Evolutionary conservation across 2,329 filamentous ascomycete species (phyloP).

Genomic region (Pseudogymnoascus sp.): DNA sequence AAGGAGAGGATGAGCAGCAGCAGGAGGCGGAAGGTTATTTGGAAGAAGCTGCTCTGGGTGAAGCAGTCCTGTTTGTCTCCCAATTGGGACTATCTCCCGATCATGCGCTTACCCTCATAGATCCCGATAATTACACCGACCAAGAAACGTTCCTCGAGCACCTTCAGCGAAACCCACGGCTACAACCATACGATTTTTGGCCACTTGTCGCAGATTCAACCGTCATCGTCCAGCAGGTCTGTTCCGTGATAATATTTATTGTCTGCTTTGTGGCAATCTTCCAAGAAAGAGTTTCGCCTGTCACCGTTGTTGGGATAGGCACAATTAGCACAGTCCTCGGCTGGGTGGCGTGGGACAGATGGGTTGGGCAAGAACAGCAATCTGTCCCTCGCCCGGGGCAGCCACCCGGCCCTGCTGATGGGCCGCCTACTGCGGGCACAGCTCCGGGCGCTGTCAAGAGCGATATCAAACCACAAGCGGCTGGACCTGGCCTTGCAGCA

Average conservation of each 20-base stretch:
- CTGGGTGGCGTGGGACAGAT: constrained; percentile 87
- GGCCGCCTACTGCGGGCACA: neutral
- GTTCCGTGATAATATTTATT: constrained; percentile 87
- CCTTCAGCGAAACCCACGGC: constrained; percentile 83
- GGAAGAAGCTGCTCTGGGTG: constrained; percentile 97
- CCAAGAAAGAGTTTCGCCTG: constrained; percentile 76
- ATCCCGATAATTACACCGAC: constrained; percentile 98
- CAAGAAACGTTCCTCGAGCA: constrained; percentile 94
- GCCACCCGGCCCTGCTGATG: constrained; percentile 8
- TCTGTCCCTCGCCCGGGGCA: neutral
- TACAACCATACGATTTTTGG: constrained; percentile 98
- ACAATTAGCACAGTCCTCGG: constrained; percentile 75
- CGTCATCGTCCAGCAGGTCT: constrained; percentile 94
- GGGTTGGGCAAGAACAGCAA: constrained; percentile 65
- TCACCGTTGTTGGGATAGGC: constrained; percentile 80
- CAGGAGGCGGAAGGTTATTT: constrained; percentile 60
- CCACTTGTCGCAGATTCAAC: constrained; percentile 89
- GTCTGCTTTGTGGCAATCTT: constrained; percentile 90
- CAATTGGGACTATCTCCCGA: neutral
- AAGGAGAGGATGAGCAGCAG: constrained; percentile 40
- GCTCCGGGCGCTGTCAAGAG: neutral
- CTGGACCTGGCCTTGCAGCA: constrained; percentile 35
- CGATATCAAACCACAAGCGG: constrained; percentile 26
- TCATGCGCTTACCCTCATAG: constrained; percentile 36
- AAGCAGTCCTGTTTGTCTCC: constrained; percentile 73